A percentile compares a stretch with the other conserved stretches of the same genome.
Conservation (phyloP, 148 eudicot species). For the Nyssa sinensis region DNA sequence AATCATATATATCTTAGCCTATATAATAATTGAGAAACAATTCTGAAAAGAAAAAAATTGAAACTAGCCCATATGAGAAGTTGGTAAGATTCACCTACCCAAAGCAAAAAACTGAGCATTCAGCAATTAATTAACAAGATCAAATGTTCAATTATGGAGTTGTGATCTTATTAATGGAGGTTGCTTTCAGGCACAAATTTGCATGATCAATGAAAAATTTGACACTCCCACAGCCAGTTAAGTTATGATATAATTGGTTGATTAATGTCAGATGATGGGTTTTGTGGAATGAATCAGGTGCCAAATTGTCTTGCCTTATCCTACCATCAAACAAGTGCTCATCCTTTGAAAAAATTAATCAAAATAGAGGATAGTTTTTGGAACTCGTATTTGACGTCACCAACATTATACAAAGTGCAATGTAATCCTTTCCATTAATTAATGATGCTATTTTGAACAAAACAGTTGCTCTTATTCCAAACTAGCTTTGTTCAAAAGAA, state of each 20-base stretch:
- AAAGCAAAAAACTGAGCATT: not conserved
- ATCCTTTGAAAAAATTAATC: no score
- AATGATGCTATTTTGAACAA: no score
- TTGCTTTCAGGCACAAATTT: constrained; percentile 15
- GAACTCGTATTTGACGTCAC: no score
- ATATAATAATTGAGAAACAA: not conserved
- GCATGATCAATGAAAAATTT: constrained; percentile 1
- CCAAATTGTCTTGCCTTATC: no score
- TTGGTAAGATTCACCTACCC: constrained; percentile 20
- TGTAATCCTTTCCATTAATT: no score
- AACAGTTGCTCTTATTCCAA: no score
- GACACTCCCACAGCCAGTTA: not conserved
- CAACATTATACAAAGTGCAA: no score
- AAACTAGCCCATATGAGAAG: constrained; percentile 3
- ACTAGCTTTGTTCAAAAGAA: no score
- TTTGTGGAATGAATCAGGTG: not conserved
- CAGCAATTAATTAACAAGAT: not conserved
- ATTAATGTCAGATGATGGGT: not conserved
- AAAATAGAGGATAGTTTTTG: no score
- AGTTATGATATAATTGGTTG: not conserved
- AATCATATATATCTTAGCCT: constrained; percentile 5
- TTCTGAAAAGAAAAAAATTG: not conserved
- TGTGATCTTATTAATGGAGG: constrained; percentile 9
- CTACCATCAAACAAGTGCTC: no score
- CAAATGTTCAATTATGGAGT: constrained; percentile 2